These are phyloP conservation scores for Boletus coffeatus DNA, from an alignment of 1,284 basidiomycete genomes.

Conservation along the genomic window DNA sequence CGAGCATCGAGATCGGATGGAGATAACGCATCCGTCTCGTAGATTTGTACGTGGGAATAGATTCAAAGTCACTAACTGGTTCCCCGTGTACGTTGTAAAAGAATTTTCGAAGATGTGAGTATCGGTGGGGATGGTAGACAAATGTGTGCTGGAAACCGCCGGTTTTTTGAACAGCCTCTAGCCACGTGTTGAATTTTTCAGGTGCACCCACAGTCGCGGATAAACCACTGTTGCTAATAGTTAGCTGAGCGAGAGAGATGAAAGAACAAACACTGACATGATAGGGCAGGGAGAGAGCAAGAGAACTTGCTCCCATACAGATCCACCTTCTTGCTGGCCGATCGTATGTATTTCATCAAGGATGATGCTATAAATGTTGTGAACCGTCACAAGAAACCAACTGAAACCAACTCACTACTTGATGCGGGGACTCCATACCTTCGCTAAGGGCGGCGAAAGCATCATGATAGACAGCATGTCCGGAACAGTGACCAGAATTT, in stretches of 20 bases:
- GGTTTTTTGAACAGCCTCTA: slow-evolving; percentile 47
- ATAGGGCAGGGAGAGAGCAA: slow-evolving; percentile 62
- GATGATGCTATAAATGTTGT: background rate
- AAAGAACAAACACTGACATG: slow-evolving; percentile 43
- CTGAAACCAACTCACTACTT: slow-evolving; percentile 40
- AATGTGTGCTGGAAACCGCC: slow-evolving; percentile 54
- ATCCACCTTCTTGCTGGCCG: slow-evolving; percentile 60
- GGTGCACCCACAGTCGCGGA: slow-evolving; percentile 45
- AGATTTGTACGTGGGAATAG: slow-evolving; percentile 33
- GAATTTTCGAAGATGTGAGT: slow-evolving; percentile 67
- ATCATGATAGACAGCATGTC: slow-evolving; percentile 65
- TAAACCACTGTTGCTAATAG: slow-evolving; percentile 44
- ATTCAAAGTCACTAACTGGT: slow-evolving; percentile 29
- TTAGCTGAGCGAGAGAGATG: background rate
- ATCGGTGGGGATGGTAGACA: slow-evolving; percentile 60
- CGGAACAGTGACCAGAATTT: slow-evolving; percentile 68
- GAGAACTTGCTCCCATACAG: slow-evolving; percentile 68
- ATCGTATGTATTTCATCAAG: slow-evolving; percentile 71
- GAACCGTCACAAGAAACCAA: background rate
- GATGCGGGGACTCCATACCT: slow-evolving; percentile 55
- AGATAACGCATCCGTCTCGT: slow-evolving; percentile 44
- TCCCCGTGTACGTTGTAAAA: slow-evolving; percentile 39
- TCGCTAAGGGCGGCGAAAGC: slow-evolving; percentile 57
- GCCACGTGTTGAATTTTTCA: too few relatives aligned
- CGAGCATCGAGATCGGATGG: slow-evolving; percentile 54